Base-by-base conservation (phyloP, 441 rosid species). In the Theobroma grandiflorum region DNA sequence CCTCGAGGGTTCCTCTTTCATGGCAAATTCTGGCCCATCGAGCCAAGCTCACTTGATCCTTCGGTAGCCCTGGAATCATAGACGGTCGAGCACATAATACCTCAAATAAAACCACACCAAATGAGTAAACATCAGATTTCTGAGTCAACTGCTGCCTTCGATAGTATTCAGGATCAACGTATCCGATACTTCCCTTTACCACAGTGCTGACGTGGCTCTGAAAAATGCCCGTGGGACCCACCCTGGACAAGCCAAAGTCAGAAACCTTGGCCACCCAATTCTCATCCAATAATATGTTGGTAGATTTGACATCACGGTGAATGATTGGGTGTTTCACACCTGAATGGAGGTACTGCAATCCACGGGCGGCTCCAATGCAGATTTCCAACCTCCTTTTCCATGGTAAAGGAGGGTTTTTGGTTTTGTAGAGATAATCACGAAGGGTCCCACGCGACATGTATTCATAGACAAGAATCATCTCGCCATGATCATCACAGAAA, bases 151-250 rank as follows among this genome's bases (percentile, higher is more conserved):
- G 72, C 74, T 89, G 91, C 38, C 84, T 86, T 31, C 88, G 85
- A 26, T 55, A 91, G 65, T 93, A 90, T 76, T 91, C 97, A 0
- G 94, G 95, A 47, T 92, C 97, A 14, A 91, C 68, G 70, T 93
- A 93, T 18, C 97, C 97, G 3, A 86, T 11, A 53, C 92, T 86
- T 7, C 95, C 95, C 75, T 82, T 93, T 42, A 93, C 95, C 15
- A 72, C 78, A 0, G 93, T 94, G 31, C 84, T 85, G 6, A 91
- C 82, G 11, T 72, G 76, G 76, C 35, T 72, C 38, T 40, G 89
- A 89, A 4, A 84, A 63, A 35, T 88, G 18, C 89, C 63, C 20
- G 47, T 74, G 38, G 90, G 90, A 8, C 93, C 92, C 0, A 83
- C 58, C 82, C 85, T 90, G 4, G 93, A 91, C 58, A 91, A 78